Conservation (phyloP, 331 rosid species). For the Phaseolus coccineus region DNA sequence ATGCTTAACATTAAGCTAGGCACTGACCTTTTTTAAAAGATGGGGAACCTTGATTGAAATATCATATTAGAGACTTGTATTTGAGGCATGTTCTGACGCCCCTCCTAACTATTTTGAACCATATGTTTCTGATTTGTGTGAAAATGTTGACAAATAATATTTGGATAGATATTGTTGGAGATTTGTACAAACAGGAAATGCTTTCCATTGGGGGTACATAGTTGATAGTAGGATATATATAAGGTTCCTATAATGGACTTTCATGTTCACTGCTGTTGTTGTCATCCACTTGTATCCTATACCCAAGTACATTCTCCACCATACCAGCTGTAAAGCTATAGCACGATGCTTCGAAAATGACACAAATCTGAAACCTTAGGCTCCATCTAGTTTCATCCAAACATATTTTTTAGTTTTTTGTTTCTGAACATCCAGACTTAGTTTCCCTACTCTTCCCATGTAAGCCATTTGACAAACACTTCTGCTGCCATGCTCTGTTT, state of each 20-base stretch:
- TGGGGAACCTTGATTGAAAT: slow-evolving; percentile 25
- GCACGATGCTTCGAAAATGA: slow-evolving; percentile 48
- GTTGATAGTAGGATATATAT: slow-evolving; percentile 36
- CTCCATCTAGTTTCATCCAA: slow-evolving; percentile 42
- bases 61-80: slow-evolving; percentile 13
- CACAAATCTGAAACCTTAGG: slow-evolving; percentile 46
- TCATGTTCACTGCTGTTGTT: slow-evolving; percentile 40
- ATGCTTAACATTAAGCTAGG: background rate
- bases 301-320: slow-evolving; percentile 48
- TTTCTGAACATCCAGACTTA: slow-evolving; percentile 39
- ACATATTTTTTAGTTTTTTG: slow-evolving; percentile 19
- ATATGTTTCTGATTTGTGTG: slow-evolving; percentile 26
- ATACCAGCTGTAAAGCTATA: slow-evolving; percentile 48
- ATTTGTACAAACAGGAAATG: slow-evolving; percentile 46
- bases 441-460: slow-evolving; percentile 35
- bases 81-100: slow-evolving; percentile 11
- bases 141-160: slow-evolving; percentile 41
- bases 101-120: slow-evolving; percentile 32
- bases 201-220: slow-evolving; percentile 41
- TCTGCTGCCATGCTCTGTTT: slow-evolving; percentile 1
- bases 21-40: background rate
- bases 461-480: slow-evolving; percentile 7
- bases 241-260: slow-evolving; percentile 45
- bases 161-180: slow-evolving; percentile 46
- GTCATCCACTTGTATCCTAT: slow-evolving; percentile 47